Conservation (phyloP, 2,329 filamentous ascomycete species). For the Trichoderma guizhouense region DNA sequence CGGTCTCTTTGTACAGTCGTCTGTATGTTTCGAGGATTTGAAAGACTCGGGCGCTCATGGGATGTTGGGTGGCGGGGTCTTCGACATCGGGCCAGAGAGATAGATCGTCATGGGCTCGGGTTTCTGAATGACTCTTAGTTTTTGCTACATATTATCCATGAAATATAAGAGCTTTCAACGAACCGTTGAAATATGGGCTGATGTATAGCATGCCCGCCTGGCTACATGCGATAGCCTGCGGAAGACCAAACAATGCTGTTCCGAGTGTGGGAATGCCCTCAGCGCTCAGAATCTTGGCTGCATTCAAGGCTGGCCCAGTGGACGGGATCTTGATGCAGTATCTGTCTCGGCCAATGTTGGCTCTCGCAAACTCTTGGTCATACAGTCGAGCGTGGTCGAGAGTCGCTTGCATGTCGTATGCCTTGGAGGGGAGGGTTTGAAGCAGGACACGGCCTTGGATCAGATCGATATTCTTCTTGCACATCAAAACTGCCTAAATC, state of each 20-base stretch:
- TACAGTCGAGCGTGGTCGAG: conserved; percentile 46
- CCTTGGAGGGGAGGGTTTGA: conserved; percentile 45
- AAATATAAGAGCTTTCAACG: conserved; percentile 13
- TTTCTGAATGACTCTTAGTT: conserved; percentile 31
- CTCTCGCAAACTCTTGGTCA: conserved; percentile 43
- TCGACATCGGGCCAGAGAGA: conserved; percentile 45
- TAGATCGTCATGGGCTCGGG: conserved; percentile 40
- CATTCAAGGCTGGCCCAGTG: conserved; percentile 44
- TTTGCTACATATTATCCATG: not conserved
- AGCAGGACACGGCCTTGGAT: conserved; percentile 46
- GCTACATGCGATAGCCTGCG: conserved; percentile 48
- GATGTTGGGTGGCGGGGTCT: conserved; percentile 46
- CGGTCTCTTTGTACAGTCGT: conserved; percentile 43
- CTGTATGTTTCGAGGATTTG: conserved; percentile 49
- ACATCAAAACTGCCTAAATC: conserved; percentile 40
- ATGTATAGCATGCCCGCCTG: conserved; percentile 47
- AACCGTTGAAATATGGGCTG: conserved; percentile 49
- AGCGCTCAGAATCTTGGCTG: conserved; percentile 38
- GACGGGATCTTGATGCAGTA: conserved; percentile 52
- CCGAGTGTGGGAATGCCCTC: conserved; percentile 48
- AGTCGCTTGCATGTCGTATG: conserved; percentile 43
- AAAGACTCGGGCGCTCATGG: conserved; percentile 45
- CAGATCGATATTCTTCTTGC: conserved; percentile 33
- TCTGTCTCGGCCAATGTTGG: conserved; percentile 43
- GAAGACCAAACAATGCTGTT: conserved; percentile 45